These are phyloP conservation scores for Trichoderma cornu-damae DNA, from an alignment of 2,329 filamentous ascomycete genomes.

Conservation along the genomic window DNA sequence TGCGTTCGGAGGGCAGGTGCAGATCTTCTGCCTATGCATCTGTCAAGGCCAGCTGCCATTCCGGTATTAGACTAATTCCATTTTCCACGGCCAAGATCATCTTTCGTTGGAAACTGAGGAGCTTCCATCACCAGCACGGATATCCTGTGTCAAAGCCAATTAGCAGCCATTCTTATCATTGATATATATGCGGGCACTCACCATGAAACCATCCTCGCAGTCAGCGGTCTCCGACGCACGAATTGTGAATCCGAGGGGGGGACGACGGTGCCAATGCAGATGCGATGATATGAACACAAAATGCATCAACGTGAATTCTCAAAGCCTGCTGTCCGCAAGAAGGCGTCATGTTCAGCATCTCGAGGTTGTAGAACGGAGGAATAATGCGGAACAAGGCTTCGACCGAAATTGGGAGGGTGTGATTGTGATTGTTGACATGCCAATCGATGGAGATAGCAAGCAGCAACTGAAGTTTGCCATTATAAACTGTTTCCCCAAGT, in stretches of 20 bases:
- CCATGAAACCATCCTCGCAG: conserved; percentile 12
- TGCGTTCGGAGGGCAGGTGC: background rate
- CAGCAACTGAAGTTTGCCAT: too few species aligned
- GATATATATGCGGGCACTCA: background rate
- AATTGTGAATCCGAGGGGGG: too few species aligned
- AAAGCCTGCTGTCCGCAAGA: background rate
- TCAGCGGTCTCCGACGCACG: background rate
- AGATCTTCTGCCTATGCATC: background rate
- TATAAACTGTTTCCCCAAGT: too few species aligned
- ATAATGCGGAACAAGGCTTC: background rate
- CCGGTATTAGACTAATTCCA: background rate
- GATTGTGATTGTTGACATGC: too few species aligned
- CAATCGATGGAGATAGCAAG: too few species aligned
- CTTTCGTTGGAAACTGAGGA: conserved; percentile 2
- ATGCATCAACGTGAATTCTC: background rate
- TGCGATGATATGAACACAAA: background rate
- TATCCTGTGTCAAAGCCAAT: background rate
- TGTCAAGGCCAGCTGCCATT: background rate
- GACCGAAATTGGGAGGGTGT: too few species aligned
- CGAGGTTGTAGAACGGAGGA: background rate
- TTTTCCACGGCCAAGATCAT: background rate
- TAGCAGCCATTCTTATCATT: background rate
- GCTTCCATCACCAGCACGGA: conserved; percentile 10
- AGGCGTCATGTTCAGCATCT: background rate
- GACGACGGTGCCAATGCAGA: background rate